Percentiles rank a stretch among this genome's conserved stretches.
phyloP scores from a whole-genome alignment of 2,329 filamentous ascomycete species.

The Pezicula rhizophila region DNA sequence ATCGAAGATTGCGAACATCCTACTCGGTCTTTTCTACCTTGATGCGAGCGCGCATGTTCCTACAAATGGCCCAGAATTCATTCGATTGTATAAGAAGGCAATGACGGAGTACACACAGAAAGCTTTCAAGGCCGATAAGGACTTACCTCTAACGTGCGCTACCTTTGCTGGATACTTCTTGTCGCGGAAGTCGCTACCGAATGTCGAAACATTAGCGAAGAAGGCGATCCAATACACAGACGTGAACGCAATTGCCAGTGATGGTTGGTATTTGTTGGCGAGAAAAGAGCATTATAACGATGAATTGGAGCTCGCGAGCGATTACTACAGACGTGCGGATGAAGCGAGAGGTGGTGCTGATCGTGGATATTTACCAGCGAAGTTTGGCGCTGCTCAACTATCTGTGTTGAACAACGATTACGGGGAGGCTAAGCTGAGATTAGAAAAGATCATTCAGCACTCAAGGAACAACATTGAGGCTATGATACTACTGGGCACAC shows the following conservation, averaged over 20 bases:
- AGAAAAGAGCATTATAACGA: slow-evolving; percentile 83
- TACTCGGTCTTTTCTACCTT: slow-evolving; percentile 85
- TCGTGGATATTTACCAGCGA: slow-evolving; percentile 84
- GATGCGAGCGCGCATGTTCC: slow-evolving; percentile 78
- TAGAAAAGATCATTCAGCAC: slow-evolving; percentile 91
- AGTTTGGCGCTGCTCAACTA: slow-evolving; percentile 89
- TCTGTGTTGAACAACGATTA: slow-evolving; percentile 78
- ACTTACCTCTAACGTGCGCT: slow-evolving; percentile 81
- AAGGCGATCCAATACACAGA: slow-evolving; percentile 95
- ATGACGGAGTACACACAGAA: slow-evolving; percentile 94
- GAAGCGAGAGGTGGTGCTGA: slow-evolving; percentile 89
- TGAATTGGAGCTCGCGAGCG: slow-evolving; percentile 67
- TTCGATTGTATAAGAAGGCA: slow-evolving; percentile 79
- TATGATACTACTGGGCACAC: slow-evolving; percentile 82
- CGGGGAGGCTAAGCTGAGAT: slow-evolving; percentile 83
- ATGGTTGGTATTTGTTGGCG: slow-evolving; percentile 93
- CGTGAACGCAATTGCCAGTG: slow-evolving; percentile 91
- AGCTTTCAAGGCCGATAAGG: slow-evolving; percentile 89
- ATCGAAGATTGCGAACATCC: slow-evolving; percentile 83
- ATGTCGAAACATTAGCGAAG: slow-evolving; percentile 80
- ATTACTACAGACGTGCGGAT: slow-evolving; percentile 86
- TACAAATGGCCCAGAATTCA: slow-evolving; percentile 79
- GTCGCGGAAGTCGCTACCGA: slow-evolving; percentile 70
- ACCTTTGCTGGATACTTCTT: slow-evolving; percentile 90
- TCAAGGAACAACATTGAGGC: slow-evolving; percentile 75